Percentiles rank a stretch among this genome's conserved stretches.
Evolutionary conservation across 2,329 filamentous ascomycete genomes (phyloP).

Genomic region (Fusarium albidum): DNA sequence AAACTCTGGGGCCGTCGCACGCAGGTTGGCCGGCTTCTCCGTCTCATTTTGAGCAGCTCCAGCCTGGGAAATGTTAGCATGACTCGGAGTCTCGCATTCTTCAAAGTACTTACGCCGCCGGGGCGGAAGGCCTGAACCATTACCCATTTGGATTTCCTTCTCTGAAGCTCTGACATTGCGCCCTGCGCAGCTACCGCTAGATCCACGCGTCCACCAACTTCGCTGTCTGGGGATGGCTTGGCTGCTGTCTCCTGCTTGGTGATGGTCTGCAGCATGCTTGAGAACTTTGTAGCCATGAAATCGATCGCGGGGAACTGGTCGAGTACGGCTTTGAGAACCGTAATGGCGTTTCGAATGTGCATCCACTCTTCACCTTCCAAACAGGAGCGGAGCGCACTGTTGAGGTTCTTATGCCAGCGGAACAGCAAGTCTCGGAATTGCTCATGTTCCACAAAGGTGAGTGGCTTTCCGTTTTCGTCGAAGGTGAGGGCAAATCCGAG

Average conservation of each 20-base stretch:
- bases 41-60: conserved; percentile 40
- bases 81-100: not conserved
- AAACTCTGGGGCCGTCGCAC: conserved; percentile 70
- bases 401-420: conserved; percentile 89
- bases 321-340: conserved; percentile 81
- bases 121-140: conserved; percentile 77
- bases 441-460: conserved; percentile 80
- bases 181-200: conserved; percentile 78
- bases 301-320: conserved; percentile 89
- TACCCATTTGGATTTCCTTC: conserved; percentile 73
- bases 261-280: conserved; percentile 71
- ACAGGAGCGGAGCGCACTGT: conserved; percentile 81
- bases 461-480: conserved; percentile 71
- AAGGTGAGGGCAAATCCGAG: conserved; percentile 82
- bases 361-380: conserved; percentile 90
- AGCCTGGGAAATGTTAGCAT: conserved; percentile 40
- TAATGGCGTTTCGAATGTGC: conserved; percentile 96
- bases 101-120: conserved; percentile 60
- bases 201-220: conserved; percentile 72
- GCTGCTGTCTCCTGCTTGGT: conserved; percentile 65
- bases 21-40: conserved; percentile 55
- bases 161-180: conserved; percentile 74
- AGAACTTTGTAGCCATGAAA: conserved; percentile 79
- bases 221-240: conserved; percentile 56
- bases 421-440: conserved; percentile 86